phyloP scores from a whole-genome alignment of 805 yeast species.

The Clavispora santaluciae region DNA sequence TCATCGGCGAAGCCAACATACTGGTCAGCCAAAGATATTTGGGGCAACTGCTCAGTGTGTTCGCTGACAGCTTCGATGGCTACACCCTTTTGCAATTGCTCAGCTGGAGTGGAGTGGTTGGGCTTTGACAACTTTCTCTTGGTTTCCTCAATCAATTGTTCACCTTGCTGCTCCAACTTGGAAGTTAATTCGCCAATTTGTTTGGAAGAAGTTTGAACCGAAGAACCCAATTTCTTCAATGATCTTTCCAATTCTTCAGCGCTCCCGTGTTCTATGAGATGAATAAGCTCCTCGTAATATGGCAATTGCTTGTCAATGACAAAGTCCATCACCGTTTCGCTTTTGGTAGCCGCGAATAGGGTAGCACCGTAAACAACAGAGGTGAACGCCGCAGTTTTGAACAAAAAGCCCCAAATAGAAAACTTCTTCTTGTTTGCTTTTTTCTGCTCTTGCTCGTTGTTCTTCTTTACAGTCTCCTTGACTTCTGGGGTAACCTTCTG shows the following conservation, averaged over 20 bases:
- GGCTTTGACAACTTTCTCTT: slow-evolving; percentile 24
- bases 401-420: slow-evolving; percentile 27
- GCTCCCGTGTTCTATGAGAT: slow-evolving; percentile 33
- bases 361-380: slow-evolving; percentile 35
- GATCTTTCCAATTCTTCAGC: slow-evolving; percentile 25
- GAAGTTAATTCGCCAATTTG: slow-evolving; percentile 30
- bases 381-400: slow-evolving; percentile 25
- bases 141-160: slow-evolving; percentile 32
- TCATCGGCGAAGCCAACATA: slow-evolving; percentile 25
- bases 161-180: slow-evolving; percentile 30
- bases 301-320: slow-evolving; percentile 41
- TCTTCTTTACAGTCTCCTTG: slow-evolving; percentile 16
- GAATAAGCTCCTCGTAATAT: slow-evolving; percentile 37
- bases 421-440: slow-evolving; percentile 23
- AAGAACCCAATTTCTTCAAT: slow-evolving; percentile 14
- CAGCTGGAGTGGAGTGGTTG: slow-evolving; percentile 28
- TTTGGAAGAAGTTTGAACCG: slow-evolving; percentile 28
- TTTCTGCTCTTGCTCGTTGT: slow-evolving; percentile 9
- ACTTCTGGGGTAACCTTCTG: slow-evolving; percentile 10
- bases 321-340: slow-evolving; percentile 40
- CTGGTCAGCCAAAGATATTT: slow-evolving; percentile 21
- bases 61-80: slow-evolving; percentile 31
- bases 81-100: slow-evolving; percentile 39
- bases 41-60: slow-evolving; percentile 29
- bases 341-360: slow-evolving; percentile 38